phyloP scores from a whole-genome alignment of 2,329 filamentous ascomycete genomes.

The Colletotrichum chlorophyti region DNA sequence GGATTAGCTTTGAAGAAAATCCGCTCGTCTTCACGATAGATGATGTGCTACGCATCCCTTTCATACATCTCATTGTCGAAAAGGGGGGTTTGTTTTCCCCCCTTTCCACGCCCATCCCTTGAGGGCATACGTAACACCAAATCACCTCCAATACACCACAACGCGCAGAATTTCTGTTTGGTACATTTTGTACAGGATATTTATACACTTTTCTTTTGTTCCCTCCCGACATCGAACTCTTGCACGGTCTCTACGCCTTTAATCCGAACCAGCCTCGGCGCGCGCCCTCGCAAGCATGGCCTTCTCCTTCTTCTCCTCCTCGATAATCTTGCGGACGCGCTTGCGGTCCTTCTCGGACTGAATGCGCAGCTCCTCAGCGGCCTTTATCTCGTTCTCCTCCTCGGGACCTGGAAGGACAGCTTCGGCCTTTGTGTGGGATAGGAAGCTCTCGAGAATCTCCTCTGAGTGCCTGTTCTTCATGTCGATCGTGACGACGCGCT shows the following conservation, averaged over 20 bases:
- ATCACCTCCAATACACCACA: not conserved
- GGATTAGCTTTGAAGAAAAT: slow-evolving; percentile 5
- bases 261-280: slow-evolving; percentile 37
- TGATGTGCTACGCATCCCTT: not conserved
- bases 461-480: slow-evolving; percentile 69
- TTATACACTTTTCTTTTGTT: slow-evolving; percentile 15
- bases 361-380: slow-evolving; percentile 61
- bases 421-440: slow-evolving; percentile 67
- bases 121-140: too few relatives aligned
- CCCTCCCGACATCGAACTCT: not conserved
- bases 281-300: slow-evolving; percentile 51
- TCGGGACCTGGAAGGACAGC: slow-evolving; percentile 62
- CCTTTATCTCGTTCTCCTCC: slow-evolving; percentile 64
- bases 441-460: slow-evolving; percentile 68
- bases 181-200: slow-evolving; percentile 29
- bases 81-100: too few relatives aligned
- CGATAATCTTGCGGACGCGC: slow-evolving; percentile 57
- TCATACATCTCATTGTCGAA: too few relatives aligned
- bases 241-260: not conserved
- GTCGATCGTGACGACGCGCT: slow-evolving; percentile 61
- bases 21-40: not conserved
- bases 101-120: too few relatives aligned
- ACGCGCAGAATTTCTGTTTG: slow-evolving; percentile 22
- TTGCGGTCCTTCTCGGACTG: slow-evolving; percentile 61
- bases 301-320: slow-evolving; percentile 68